A percentile compares a stretch with the other conserved stretches of the same genome.
phyloP scores from a whole-genome alignment of 306 rosid species.

The Inga oerstediana region DNA sequence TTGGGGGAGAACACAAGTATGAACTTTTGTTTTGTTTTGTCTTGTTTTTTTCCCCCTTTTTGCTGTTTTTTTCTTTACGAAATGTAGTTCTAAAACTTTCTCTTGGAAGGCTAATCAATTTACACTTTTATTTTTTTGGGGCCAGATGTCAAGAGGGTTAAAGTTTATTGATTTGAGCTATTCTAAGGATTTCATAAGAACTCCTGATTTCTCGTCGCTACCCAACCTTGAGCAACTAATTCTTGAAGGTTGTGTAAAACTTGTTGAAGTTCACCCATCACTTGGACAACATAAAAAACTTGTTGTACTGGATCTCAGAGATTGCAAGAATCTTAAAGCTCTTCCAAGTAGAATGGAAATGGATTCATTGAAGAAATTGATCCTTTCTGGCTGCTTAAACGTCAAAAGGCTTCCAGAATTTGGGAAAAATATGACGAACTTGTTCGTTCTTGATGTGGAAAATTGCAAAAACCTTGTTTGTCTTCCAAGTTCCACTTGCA shows the following conservation, averaged over 20 bases:
- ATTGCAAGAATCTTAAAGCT: constrained; percentile 6
- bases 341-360: background rate
- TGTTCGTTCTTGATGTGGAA: background rate
- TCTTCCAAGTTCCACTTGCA: background rate
- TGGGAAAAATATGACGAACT: background rate
- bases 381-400: background rate
- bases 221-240: background rate
- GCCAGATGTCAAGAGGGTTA: constrained; percentile 16
- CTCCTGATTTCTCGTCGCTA: background rate
- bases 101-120: background rate
- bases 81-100: background rate
- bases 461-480: background rate
- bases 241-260: background rate
- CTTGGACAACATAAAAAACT: background rate
- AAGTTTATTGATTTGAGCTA: background rate
- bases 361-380: background rate
- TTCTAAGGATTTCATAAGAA: background rate
- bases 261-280: constrained; percentile 15
- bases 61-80: background rate
- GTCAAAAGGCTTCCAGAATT: background rate
- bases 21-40: background rate
- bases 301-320: background rate
- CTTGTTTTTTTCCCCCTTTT: no score
- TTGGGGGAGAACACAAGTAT: background rate
- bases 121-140: background rate